phyloP scores from a whole-genome alignment of 2,329 filamentous ascomycete species.

The Paecilomyces variotii region DNA sequence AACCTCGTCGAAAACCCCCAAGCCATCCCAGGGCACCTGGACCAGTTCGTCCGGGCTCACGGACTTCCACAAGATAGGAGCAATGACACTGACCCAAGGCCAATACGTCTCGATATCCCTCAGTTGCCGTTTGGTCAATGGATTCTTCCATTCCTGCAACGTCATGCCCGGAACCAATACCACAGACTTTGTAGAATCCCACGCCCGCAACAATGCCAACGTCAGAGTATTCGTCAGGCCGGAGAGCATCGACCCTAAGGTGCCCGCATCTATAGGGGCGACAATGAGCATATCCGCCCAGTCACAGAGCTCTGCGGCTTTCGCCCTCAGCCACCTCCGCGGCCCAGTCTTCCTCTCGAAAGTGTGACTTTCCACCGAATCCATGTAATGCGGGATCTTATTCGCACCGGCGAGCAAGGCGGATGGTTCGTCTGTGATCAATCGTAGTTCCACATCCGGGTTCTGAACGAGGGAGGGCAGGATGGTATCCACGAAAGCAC shows the following conservation, averaged over 20 bases:
- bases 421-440: conserved; percentile 32
- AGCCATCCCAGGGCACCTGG: conserved; percentile 45
- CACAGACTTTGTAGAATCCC: conserved; percentile 80
- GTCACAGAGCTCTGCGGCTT: conserved; percentile 57
- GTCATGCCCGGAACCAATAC: conserved; percentile 85
- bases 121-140: conserved; percentile 79
- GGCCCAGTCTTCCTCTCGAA: conserved; percentile 31
- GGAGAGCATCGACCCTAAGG: conserved; percentile 77
- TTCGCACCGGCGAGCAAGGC: conserved; percentile 29
- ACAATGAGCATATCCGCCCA: conserved; percentile 86
- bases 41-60: conserved; percentile 46
- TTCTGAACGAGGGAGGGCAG: conserved; percentile 31
- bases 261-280: conserved; percentile 76
- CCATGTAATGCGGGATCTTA: conserved; percentile 33
- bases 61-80: conserved; percentile 77
- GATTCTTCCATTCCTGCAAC: conserved; percentile 80
- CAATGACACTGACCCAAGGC: conserved; percentile 77
- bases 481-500: conserved; percentile 31
- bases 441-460: conserved; percentile 31
- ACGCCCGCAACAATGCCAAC: conserved; percentile 72
- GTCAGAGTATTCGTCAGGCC: conserved; percentile 75
- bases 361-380: conserved; percentile 30
- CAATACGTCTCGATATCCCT: conserved; percentile 75
- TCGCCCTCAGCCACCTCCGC: conserved; percentile 34
- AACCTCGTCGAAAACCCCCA: conserved; percentile 22